These are phyloP conservation scores for Talaromyces amestolkiae DNA, from an alignment of 2,329 filamentous ascomycete species.

Conservation along the genomic window DNA sequence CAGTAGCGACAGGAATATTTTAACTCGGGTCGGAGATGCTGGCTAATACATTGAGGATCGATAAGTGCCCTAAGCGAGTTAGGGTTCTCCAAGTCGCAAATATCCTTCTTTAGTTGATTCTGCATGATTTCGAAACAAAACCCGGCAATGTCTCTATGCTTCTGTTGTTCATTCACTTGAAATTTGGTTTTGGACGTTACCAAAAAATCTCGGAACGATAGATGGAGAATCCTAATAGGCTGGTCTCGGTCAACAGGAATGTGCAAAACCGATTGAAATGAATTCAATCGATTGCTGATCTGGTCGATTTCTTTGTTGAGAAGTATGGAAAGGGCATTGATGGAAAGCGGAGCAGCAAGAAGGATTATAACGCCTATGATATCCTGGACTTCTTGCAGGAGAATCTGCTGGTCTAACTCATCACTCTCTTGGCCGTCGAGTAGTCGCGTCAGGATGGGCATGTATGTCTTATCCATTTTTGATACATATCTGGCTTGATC, in stretches of 20 bases:
- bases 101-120: background rate
- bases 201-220: conserved; percentile 35
- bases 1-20: conserved; percentile 28
- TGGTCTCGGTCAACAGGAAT: background rate
- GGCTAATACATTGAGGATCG: conserved; percentile 17
- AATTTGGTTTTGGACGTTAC: conserved; percentile 20
- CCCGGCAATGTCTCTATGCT: background rate
- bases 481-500: no score
- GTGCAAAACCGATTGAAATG: background rate
- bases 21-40: conserved; percentile 23
- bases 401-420: conserved; percentile 10
- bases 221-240: conserved; percentile 25
- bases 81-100: conserved; percentile 20
- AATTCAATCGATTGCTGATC: conserved; percentile 7
- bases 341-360: conserved; percentile 24
- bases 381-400: conserved; percentile 21
- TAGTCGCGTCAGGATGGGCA: conserved; percentile 25
- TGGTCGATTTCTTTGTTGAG: conserved; percentile 10
- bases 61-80: conserved; percentile 17
- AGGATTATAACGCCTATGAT: conserved; percentile 27
- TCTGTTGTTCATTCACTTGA: background rate
- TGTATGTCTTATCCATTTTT: conserved; percentile 28
- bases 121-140: background rate
- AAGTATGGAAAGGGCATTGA: conserved; percentile 21
- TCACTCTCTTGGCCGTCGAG: conserved; percentile 15